These are phyloP conservation scores for Calonectria pseudoturangicola DNA, from an alignment of 2,329 filamentous ascomycete genomes.

Conservation along the genomic window DNA sequence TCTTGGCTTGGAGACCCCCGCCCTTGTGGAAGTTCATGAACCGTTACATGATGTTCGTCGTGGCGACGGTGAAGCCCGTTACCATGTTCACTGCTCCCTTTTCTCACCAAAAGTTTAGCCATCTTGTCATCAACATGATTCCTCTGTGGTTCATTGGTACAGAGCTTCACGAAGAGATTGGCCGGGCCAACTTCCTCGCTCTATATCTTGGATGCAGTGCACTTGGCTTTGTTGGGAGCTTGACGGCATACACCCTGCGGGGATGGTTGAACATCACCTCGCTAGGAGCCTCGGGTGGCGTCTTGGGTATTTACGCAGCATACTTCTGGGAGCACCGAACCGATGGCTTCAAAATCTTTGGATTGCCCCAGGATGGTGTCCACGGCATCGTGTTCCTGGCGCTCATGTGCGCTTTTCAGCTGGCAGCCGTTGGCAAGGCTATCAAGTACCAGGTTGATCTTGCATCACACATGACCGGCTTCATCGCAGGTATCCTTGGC, in stretches of 20 bases:
- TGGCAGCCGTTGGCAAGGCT: conserved; percentile 67
- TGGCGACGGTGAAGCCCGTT: conserved; percentile 78
- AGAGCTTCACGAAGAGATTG: conserved; percentile 81
- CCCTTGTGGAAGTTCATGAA: conserved; percentile 80
- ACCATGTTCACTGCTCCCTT: conserved; percentile 79
- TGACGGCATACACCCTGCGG: conserved; percentile 69
- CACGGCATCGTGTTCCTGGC: conserved; percentile 73
- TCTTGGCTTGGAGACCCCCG: conserved; percentile 77
- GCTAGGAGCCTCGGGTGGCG: conserved; percentile 80
- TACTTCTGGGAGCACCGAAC: conserved; percentile 76
- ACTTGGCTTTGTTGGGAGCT: conserved; percentile 74
- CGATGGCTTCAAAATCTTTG: conserved; percentile 75
- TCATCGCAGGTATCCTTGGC: conserved; percentile 67
- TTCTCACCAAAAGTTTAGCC: conserved; percentile 78
- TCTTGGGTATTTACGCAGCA: conserved; percentile 76
- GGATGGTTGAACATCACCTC: conserved; percentile 69
- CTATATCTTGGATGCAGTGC: conserved; percentile 77
- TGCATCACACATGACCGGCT: conserved; percentile 72
- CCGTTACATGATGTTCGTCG: conserved; percentile 78
- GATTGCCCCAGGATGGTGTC: conserved; percentile 74
- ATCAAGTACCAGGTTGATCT: conserved; percentile 67
- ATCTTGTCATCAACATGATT: conserved; percentile 79
- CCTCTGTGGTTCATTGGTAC: conserved; percentile 80
- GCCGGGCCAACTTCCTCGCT: conserved; percentile 80
- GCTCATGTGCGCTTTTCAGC: conserved; percentile 69